These are phyloP conservation scores for Perkinsus marinus DNA, from an alignment of 169 alveolate genomes.

Conservation along the genomic window DNA sequence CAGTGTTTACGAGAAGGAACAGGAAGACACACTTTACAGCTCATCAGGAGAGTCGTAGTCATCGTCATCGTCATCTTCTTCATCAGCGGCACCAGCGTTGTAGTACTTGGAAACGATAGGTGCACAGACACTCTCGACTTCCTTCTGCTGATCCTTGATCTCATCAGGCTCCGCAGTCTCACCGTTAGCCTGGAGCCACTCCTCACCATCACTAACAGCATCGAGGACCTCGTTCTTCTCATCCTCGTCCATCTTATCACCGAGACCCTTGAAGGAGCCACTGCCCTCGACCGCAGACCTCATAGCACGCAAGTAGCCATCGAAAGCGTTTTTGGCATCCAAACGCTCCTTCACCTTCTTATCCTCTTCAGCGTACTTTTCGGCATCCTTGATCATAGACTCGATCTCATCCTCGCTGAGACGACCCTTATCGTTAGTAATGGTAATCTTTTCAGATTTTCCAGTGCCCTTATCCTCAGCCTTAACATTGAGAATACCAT, in stretches of 20 bases:
- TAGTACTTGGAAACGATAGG: constrained; percentile 85
- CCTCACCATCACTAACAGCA: constrained; percentile 63
- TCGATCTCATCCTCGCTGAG: constrained; percentile 83
- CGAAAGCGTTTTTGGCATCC: constrained; percentile 81
- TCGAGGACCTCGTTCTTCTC: constrained; percentile 51
- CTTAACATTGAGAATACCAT: constrained; percentile 84
- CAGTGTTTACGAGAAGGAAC: background rate
- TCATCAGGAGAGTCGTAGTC: constrained; percentile 34
- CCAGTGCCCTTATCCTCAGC: constrained; percentile 91
- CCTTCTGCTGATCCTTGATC: constrained; percentile 76
- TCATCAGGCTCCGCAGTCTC: constrained; percentile 81
- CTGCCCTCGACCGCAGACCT: constrained; percentile 74
- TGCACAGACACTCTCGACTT: constrained; percentile 76
- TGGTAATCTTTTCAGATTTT: constrained; percentile 75
- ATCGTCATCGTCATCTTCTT: constrained; percentile 47
- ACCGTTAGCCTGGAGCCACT: constrained; percentile 69
- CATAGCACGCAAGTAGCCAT: constrained; percentile 75
- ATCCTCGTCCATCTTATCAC: constrained; percentile 72
- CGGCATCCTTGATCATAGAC: constrained; percentile 77
- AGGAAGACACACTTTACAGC: background rate
- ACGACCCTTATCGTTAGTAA: constrained; percentile 84
- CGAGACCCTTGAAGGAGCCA: constrained; percentile 59
- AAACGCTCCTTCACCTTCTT: constrained; percentile 65
- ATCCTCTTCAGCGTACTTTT: constrained; percentile 83
- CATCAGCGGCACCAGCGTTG: constrained; percentile 49